Base-by-base conservation (phyloP, 2,329 filamentous ascomycete genomes). In the Colletotrichum destructivum region DNA sequence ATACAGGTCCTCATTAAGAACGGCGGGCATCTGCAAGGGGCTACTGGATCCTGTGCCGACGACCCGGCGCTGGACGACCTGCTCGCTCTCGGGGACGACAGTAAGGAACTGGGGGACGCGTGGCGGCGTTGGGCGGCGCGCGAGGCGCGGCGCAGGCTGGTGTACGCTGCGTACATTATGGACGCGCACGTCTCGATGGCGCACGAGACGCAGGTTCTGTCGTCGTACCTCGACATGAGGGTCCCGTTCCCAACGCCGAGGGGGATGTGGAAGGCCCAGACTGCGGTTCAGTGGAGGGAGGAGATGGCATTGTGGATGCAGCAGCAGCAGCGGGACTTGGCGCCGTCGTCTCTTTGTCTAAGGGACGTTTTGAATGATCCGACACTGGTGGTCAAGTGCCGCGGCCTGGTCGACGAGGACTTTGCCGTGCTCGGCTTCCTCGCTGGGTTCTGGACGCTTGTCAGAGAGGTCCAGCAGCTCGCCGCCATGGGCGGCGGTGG, bases 141-240 rank as follows among this genome's bases (percentile, higher is more conserved):
- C 2, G 65, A 67, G 26, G 42, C 56, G 18, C 56, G 44, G 5
- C 18, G 56, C 40, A 40, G 64, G 21, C 56, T 67, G 1, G 38
- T 67, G 12, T 67, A 67, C 38, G 64, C 64, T 5, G 47, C 47
- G 4, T 67, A 67, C 47, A 47, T 67, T 1, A 54, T 62, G 38
- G 47, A 62, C 16, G 23, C 46, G 15, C 56, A 62, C n/a, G 64
- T 62, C n/a, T 61, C 56, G 3, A 67, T 62, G 56, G 16, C 56
- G 26, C 64, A 62, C 26, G 38, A 49, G 23, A 59, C 16, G 11
- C 56, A 61, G 38, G 8, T 46, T 8, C 52, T 26, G 16, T 46
- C 54, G 7, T 40, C 54, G 13, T 67, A 62, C 35, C 3, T 21
- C 18, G 38, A 62, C 26, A 62, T 67, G 56, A 51, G 31, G n/a